Evolutionary conservation across 176 grass and related monocot species (phyloP).

Genomic region (Luzula sylvatica): DNA sequence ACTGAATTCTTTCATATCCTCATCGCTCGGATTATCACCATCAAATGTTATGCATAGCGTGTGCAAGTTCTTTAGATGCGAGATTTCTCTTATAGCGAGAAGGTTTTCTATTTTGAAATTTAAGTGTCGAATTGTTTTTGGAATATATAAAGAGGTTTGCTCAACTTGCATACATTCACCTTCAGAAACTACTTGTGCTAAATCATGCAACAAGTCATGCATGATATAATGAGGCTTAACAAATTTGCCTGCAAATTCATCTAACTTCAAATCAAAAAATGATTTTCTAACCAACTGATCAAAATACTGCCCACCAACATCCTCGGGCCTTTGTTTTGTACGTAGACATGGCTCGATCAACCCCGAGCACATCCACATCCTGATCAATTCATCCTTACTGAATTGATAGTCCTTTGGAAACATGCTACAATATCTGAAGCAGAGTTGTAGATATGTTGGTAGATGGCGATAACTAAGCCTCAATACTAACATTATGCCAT

Average conservation of each 20-base stretch:
- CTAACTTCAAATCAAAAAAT: constrained; percentile 27
- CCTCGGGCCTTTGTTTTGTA: not conserved
- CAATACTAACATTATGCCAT: constrained; percentile 22
- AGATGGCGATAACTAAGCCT: constrained; percentile 36
- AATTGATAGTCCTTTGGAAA: constrained; percentile 22
- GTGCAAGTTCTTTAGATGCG: constrained; percentile 22
- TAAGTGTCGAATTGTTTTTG: constrained; percentile 9
- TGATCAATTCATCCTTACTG: constrained; percentile 7
- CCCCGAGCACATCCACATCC: constrained; percentile 40
- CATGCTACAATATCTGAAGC: constrained; percentile 51
- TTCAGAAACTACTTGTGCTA: constrained; percentile 29
- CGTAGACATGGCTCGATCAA: not conserved
- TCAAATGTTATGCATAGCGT: constrained; percentile 1
- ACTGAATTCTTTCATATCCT: not conserved
- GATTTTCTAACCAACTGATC: constrained; percentile 32
- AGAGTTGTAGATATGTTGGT: constrained; percentile 28
- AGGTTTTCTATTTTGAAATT: not conserved
- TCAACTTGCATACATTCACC: constrained; percentile 29
- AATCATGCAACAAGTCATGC: constrained; percentile 47
- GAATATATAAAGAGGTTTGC: not conserved
- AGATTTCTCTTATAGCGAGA: constrained; percentile 19
- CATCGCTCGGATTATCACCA: not conserved
- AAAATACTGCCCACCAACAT: constrained; percentile 21
- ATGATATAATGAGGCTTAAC: constrained; percentile 15
- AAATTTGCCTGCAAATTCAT: not conserved